Conservation (phyloP, 345 rosid genomes). For the Gossypium anomalum region DNA sequence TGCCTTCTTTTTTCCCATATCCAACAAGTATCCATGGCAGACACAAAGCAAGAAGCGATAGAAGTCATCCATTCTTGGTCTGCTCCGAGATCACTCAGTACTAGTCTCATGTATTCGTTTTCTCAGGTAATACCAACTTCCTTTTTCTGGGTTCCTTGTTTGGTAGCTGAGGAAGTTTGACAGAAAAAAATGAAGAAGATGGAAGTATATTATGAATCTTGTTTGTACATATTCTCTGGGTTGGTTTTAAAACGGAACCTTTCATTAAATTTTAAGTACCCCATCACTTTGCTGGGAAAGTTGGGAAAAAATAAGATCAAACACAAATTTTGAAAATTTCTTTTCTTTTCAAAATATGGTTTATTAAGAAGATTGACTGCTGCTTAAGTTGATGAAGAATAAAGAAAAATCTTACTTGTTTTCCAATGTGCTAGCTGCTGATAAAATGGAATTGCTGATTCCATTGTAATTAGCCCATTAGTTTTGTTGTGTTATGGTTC, state of each 20-base stretch:
- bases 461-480: neutral
- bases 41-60: slow-evolving; percentile 23
- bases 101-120: slow-evolving; percentile 83
- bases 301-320: neutral
- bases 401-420: neutral
- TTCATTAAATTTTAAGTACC: neutral
- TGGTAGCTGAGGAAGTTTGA: slow-evolving; percentile 12
- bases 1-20: neutral
- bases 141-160: neutral
- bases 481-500: neutral
- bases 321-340: neutral
- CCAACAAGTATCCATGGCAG: slow-evolving; percentile 6
- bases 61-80: slow-evolving; percentile 87
- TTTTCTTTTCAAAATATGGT: neutral
- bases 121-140: slow-evolving; percentile 42
- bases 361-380: neutral
- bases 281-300: neutral
- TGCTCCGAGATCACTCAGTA: slow-evolving; percentile 88
- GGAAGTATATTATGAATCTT: neutral
- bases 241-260: neutral
- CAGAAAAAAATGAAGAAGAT: slow-evolving; percentile 1
- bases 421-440: neutral
- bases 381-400: neutral
- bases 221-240: neutral
- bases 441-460: neutral